These are phyloP conservation scores for Mesembryanthemum crystallinum DNA, from an alignment of 148 eudicot genomes.

Conservation along the genomic window DNA sequence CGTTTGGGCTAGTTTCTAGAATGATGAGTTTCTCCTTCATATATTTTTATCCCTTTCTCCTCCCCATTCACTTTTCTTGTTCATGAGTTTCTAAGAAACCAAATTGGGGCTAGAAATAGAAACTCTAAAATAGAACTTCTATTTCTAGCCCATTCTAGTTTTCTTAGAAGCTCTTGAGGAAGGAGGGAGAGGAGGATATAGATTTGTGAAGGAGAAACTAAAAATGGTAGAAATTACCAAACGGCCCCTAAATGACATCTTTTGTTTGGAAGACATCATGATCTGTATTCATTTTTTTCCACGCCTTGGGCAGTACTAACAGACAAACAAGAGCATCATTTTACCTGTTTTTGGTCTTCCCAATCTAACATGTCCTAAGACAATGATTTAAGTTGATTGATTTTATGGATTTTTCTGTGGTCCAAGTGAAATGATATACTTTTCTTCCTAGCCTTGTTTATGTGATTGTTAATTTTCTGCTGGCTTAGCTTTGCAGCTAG, in stretches of 20 bases:
- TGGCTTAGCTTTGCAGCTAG: slow-evolving; percentile 80
- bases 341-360: background rate
- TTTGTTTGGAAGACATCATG: background rate
- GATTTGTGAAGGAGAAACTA: too few species aligned
- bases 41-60: too few species aligned
- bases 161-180: too few species aligned
- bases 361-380: background rate
- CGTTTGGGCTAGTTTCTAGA: too few species aligned
- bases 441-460: background rate
- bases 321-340: background rate
- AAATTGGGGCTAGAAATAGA: too few species aligned
- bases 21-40: too few species aligned
- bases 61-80: too few species aligned
- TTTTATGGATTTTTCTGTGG: background rate
- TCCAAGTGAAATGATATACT: background rate
- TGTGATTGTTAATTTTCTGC: slow-evolving; percentile 15
- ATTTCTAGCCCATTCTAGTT: too few species aligned
- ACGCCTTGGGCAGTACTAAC: background rate
- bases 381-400: background rate
- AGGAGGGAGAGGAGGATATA: too few species aligned
- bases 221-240: too few species aligned
- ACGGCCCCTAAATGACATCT: background rate
- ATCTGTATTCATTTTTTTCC: background rate
- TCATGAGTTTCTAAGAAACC: too few species aligned
- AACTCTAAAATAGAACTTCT: too few species aligned